Evolutionary conservation across 2,329 filamentous ascomycete genomes (phyloP), one percentile per base, ranked within the genome.

Genomic region (Erysiphe neolycopersici): DNA sequence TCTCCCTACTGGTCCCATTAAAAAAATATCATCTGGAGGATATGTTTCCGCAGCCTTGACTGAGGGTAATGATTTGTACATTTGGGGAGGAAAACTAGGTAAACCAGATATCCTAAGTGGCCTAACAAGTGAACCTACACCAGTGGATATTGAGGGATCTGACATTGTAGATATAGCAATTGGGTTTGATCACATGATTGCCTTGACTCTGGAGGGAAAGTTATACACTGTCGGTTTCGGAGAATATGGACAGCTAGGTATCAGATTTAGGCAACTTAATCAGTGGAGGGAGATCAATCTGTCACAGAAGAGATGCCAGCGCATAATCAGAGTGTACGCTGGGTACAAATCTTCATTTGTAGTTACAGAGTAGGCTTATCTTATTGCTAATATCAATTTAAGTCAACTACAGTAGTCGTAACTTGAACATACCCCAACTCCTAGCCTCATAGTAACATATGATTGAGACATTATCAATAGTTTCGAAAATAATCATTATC

Each of bases 21-120:
- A 52, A 29, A 70, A 68, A 50, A 58, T 79, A 22, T 62, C 57
- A 9, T 53, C 55, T 8, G 66, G 66, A 2, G 73, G 73, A 0
- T 75, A 73, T 52, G 57, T 66, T 2, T 58, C 68, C 2, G 70
- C 68, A 3, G 73, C 72, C 0, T 50, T 79, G 38, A 76, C 71
- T 0, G 58, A 62, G 11, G 68, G 67, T 2, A 61, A 66, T 30
- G 68, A 71, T 45, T 54, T 76, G 1, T 79, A 79, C 51, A 53
- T 68, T 19, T 79, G 74, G 73, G 74, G 75, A 29, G 55, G 57
- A n/a, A 44, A 50, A 4, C 44, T 50, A 32, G 47, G 48, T 1
- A 43, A 51, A 10, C 35, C 46, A 16, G 46, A 47, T 17, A 32
- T 53, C 8, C 38, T 53, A 2, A 45, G 49, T 16, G 45, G 43